Evolutionary conservation across 495 filamentous ascomycete species (phyloP).

Genomic region (Arthonia radiata): DNA sequence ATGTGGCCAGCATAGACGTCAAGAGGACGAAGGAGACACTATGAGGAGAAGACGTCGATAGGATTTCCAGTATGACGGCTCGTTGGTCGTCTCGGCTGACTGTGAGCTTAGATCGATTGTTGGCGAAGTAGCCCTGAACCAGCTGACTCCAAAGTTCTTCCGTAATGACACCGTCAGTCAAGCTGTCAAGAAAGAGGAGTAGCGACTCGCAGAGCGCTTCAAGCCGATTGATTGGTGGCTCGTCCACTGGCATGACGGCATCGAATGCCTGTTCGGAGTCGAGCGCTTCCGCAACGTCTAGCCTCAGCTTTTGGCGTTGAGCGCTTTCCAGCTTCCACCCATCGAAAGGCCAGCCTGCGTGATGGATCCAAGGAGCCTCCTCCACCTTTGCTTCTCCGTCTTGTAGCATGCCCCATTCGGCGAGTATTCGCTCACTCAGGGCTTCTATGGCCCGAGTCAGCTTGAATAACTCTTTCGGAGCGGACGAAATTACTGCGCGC

Average conservation of each 20-base stretch:
- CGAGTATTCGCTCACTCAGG: slow-evolving; percentile 45
- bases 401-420: slow-evolving; percentile 63
- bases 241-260: slow-evolving; percentile 30
- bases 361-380: slow-evolving; percentile 29
- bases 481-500: slow-evolving; percentile 30
- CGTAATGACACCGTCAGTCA: slow-evolving; percentile 55
- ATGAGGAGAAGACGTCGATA: slow-evolving; percentile 45
- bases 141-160: slow-evolving; percentile 41
- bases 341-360: slow-evolving; percentile 56
- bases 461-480: slow-evolving; percentile 65
- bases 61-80: slow-evolving; percentile 42
- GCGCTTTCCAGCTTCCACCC: slow-evolving; percentile 22
- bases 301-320: slow-evolving; percentile 13
- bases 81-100: slow-evolving; percentile 45
- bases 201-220: slow-evolving; percentile 46
- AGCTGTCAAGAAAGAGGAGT: slow-evolving; percentile 38
- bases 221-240: slow-evolving; percentile 33
- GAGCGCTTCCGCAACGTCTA: slow-evolving; percentile 35
- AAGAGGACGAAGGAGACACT: slow-evolving; percentile 73
- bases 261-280: slow-evolving; percentile 37
- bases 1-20: slow-evolving; percentile 39
- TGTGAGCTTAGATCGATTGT: slow-evolving; percentile 23
- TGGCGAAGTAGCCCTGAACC: slow-evolving; percentile 31
- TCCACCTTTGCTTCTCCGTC: slow-evolving; percentile 18
- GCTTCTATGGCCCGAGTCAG: slow-evolving; percentile 65